These are phyloP conservation scores for Tilletia caries DNA, from an alignment of 1,284 basidiomycete species.

Conservation along the genomic window DNA sequence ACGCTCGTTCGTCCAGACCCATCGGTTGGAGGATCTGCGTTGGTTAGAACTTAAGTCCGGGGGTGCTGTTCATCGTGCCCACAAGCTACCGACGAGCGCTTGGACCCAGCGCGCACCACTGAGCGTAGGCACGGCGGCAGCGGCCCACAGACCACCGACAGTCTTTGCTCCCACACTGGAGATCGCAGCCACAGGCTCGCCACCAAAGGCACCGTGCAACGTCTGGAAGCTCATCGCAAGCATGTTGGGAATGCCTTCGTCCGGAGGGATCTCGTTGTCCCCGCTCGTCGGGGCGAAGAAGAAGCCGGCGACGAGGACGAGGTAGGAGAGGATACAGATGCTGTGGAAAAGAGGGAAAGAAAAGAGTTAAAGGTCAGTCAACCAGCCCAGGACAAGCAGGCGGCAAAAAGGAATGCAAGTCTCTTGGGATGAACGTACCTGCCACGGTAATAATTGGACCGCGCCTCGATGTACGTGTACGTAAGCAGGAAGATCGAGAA, in stretches of 20 bases:
- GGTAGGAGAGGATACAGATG: conserved; percentile 46
- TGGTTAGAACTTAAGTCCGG: too few relatives aligned
- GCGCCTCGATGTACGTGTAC: conserved; percentile 97
- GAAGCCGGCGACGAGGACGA: conserved; percentile 49
- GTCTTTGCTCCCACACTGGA: conserved; percentile 15
- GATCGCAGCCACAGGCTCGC: conserved; percentile 11
- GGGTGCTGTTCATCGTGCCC: conserved; percentile 21
- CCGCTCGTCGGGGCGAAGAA: conserved; percentile 48
- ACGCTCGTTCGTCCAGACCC: too few relatives aligned
- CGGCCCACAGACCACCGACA: not conserved
- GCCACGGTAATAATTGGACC: conserved; percentile 75
- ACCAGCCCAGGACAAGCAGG: not conserved
- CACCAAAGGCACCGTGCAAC: conserved; percentile 29
- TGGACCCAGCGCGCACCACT: conserved; percentile 19
- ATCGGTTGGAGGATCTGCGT: too few relatives aligned
- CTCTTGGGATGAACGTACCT: too few relatives aligned
- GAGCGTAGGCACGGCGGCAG: conserved; percentile 19
- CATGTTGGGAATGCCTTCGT: not conserved
- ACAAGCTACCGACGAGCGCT: conserved; percentile 25
- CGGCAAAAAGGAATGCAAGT: not conserved
- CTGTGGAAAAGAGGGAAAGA: conserved; percentile 17
- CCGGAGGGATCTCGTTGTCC: conserved; percentile 39
- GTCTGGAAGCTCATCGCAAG: conserved; percentile 14
- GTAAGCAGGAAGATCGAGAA: conserved; percentile 79
- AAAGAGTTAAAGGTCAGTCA: conserved; percentile 1